Base-by-base conservation (phyloP, 1,284 basidiomycete genomes). In the Fomitiporia mediterranea region DNA sequence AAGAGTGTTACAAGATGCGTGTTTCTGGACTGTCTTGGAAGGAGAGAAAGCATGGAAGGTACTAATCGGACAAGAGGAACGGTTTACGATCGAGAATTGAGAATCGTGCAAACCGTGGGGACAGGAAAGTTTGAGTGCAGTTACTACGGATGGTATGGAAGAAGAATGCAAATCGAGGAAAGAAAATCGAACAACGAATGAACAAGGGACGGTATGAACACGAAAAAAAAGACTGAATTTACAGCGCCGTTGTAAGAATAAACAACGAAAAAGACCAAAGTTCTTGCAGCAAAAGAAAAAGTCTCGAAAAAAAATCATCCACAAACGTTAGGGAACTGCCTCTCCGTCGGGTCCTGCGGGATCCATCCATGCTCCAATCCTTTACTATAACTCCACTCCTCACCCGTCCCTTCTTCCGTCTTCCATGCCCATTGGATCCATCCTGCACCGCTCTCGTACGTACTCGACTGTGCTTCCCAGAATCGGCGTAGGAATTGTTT, bases 321-420 rank as follows among this genome's bases (percentile, higher is more conserved):
- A 62, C 84, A 86, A 51, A 85, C 76, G 53, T 68, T 68, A 44
- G 79, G 75, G 68, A 78, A 81, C 60, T 70, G 35, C 59, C 76
- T 71, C 38, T 77, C 49, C 1, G 74, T 77, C 1, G 85, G 81
- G 69, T 83, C 64, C 54, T 72, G 68, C 11, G 93, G 92, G 68
- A 96, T 94, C 90, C 89, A 94, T 21, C 92, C 92, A 56, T 84
- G 78, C 6, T 73, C 69, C 38, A 95, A 73, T 49, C 92, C 91
- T 56, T 84, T 83, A 62, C 86, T 79, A 70, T 90, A 90, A 2
- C 82, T 75, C 89, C 91, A 83, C 62, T 86, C 84, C 68, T 92
- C 82, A 6, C 84, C 84, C 61, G 72, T 73, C 67, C 90, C 89
- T 0, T 85, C 67, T 70, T 86, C 1, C 80, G 79, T 68, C 64